Base-by-base conservation (phyloP, 2,329 filamentous ascomycete species). In the Phialophora chinensis region DNA sequence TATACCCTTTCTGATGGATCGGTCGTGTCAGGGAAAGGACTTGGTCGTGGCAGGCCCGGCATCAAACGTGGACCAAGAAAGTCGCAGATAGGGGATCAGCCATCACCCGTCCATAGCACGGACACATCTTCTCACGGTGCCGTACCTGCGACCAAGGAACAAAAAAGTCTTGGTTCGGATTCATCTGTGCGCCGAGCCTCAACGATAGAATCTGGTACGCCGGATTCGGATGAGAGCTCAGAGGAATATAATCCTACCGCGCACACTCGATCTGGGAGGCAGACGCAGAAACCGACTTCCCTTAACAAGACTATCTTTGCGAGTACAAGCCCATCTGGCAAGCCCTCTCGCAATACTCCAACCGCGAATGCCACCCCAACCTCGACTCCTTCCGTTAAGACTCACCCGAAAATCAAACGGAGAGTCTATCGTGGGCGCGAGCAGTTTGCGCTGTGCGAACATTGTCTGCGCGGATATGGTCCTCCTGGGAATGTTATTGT, bases 401-500 rank as follows among this genome's bases (percentile, higher is more conserved):
- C 77, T 14, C 76, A 77, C 47, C 74, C 79, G 77, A 86, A 83
- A 78, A 81, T 85, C 67, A 89, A 89, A 78, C 85, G 87, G 69
- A 87, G 85, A 25, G 83, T 84, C 73, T 80, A 74, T 69, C 86
- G 78, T 62, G 75, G 76, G 23, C 79, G 78, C 60, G 77, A 79
- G 59, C 72, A 76, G 12, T 78, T 76, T 64, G 78, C 79, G 77
- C 77, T 90, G 35, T 95, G 91, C 80, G 89, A 88, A 72, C 84
- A 86, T 69, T 96, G 92, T 78, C 85, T 88, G 61, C 84, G 91
- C 70, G 88, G 90, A 10, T 86, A 90, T 70, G 91, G 90, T 73
- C 89, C 90, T 2, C 77, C 82, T n/a, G 87, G 82, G 72, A 95
- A 95, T 78, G 86, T 89, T 79, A 93, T 96, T 75, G 91, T 95